Percentiles rank a stretch among this genome's conserved stretches.
Evolutionary conservation across 495 filamentous ascomycete genomes (phyloP).

Genomic region (Neurospora terricola): DNA sequence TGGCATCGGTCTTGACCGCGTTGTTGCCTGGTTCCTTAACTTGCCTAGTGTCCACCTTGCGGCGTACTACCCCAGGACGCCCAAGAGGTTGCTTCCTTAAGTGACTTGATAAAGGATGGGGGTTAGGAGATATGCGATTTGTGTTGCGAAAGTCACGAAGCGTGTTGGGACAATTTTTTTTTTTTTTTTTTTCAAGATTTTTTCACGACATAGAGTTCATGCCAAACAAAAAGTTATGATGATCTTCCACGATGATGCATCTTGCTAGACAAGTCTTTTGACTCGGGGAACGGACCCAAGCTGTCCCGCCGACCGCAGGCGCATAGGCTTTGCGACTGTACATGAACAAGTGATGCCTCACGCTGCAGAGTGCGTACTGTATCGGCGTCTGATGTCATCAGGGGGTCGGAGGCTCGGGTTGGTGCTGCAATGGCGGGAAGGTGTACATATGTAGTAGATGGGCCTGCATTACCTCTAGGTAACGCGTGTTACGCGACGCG

Average conservation of each 20-base stretch:
- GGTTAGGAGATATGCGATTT: neutral
- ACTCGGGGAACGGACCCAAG: neutral
- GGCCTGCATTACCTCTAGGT: neutral
- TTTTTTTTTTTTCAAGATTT: neutral
- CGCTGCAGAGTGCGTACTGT: neutral
- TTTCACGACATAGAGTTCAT: neutral
- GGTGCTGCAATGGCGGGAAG: neutral
- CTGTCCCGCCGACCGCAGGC: neutral
- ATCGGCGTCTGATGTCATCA: neutral
- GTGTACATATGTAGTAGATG: neutral
- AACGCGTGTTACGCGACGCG: neutral
- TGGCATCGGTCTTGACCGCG: constrained; percentile 78
- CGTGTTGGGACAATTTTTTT: neutral
- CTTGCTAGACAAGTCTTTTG: neutral
- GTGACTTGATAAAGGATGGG: neutral
- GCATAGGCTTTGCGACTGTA: neutral
- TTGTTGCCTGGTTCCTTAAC: constrained; percentile 81
- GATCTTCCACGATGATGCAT: neutral
- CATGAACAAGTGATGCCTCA: neutral
- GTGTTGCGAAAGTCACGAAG: neutral
- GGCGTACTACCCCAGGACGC: constrained; percentile 73
- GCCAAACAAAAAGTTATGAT: neutral
- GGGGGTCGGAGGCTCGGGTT: neutral
- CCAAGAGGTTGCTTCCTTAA: constrained; percentile 68
- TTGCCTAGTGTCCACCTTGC: constrained; percentile 73